phyloP scores from a whole-genome alignment of 345 rosid genomes.

The Barbarea vulgaris region DNA sequence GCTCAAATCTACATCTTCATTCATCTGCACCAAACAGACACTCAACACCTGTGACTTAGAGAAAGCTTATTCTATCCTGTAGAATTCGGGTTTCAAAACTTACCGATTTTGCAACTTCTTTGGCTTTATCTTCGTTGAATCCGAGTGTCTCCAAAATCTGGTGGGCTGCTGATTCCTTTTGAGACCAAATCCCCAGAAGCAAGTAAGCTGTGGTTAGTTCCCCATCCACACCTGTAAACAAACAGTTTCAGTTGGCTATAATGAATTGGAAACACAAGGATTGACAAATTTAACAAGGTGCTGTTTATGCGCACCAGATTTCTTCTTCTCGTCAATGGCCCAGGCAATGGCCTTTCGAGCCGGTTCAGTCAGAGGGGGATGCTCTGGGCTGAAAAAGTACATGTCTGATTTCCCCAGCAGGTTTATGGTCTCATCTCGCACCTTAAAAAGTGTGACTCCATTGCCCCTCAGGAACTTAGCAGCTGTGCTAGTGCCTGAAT shows the following conservation, averaged over 20 bases:
- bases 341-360: conserved; percentile 83
- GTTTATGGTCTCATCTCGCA: conserved; percentile 65
- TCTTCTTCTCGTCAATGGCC: conserved; percentile 83
- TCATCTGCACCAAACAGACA: conserved; percentile 54
- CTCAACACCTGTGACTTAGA: conserved; percentile 5
- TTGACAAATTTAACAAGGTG: not conserved
- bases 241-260: conserved; percentile 25
- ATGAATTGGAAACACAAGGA: conserved; percentile 8
- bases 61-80: not conserved
- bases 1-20: conserved; percentile 55
- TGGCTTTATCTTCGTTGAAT: conserved; percentile 80
- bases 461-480: conserved; percentile 85
- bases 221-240: conserved; percentile 60
- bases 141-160: conserved; percentile 62
- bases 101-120: conserved; percentile 67
- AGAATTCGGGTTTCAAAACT: conserved; percentile 33
- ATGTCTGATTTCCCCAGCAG: conserved; percentile 85
- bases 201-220: conserved; percentile 76
- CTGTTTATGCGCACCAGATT: conserved; percentile 63
- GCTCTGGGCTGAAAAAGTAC: conserved; percentile 74
- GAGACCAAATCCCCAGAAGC: conserved; percentile 84
- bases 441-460: conserved; percentile 75
- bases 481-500: conserved; percentile 74
- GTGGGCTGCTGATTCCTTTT: conserved; percentile 81
- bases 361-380: conserved; percentile 82